A percentile compares a stretch with the other conserved stretches of the same genome.
Evolutionary conservation across 441 rosid species (phyloP).

Genomic region (Gossypium aridum): DNA sequence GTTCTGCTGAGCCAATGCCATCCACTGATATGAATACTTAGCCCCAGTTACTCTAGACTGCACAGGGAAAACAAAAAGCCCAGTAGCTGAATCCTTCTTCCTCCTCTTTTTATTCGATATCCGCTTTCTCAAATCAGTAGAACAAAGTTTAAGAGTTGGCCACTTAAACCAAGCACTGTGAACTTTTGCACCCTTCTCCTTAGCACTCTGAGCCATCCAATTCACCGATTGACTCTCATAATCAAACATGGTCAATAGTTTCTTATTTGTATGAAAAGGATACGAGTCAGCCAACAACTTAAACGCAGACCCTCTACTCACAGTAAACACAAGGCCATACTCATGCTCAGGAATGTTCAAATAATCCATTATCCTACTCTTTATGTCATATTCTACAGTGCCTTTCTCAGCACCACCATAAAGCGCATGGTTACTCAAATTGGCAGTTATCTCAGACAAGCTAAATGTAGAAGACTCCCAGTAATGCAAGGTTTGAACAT

Average conservation of each 20-base stretch:
- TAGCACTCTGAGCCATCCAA: conserved; percentile 95
- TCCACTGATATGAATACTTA: not conserved
- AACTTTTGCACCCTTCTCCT: conserved; percentile 85
- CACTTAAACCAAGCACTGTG: conserved; percentile 92
- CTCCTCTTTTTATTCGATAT: conserved; percentile 73
- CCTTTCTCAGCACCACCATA: conserved; percentile 93
- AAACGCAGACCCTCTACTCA: conserved; percentile 94
- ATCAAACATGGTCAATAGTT: conserved; percentile 90
- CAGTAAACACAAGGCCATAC: conserved; percentile 95
- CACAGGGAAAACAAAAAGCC: not conserved
- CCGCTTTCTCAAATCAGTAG: conserved; percentile 86
- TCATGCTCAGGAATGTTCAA: conserved; percentile 95
- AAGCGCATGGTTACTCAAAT: conserved; percentile 92
- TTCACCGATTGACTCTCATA: conserved; percentile 90
- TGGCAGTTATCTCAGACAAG: conserved; percentile 91
- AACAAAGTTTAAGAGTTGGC: conserved; percentile 94
- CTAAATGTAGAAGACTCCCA: conserved; percentile 97
- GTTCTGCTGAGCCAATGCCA: conserved; percentile 1
- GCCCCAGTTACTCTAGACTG: not conserved
- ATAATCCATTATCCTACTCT: conserved; percentile 85
- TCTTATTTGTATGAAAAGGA: conserved; percentile 83
- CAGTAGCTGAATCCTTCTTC: conserved; percentile 63
- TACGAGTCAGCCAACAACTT: conserved; percentile 83
- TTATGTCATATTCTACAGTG: conserved; percentile 86
- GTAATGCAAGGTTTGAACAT: conserved; percentile 76